These are phyloP conservation scores for Mollisia scopiformis DNA, from an alignment of 2,329 filamentous ascomycete species.

Conservation along the genomic window DNA sequence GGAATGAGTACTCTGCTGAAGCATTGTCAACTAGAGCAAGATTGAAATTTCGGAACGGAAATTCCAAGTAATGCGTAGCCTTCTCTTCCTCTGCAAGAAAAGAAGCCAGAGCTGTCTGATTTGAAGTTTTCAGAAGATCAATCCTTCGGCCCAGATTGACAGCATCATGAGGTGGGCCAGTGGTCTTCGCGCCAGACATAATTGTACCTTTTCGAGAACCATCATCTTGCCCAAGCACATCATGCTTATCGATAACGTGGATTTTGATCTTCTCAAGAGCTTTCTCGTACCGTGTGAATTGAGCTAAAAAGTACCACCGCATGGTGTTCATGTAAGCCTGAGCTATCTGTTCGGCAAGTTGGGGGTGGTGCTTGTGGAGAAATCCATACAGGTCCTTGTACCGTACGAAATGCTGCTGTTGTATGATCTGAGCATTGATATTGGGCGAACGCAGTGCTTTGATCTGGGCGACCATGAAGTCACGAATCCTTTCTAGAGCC, in stretches of 20 bases:
- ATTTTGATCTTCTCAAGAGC: constrained; percentile 84
- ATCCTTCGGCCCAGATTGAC: constrained; percentile 87
- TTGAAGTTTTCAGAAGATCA: constrained; percentile 76
- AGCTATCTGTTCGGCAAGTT: constrained; percentile 86
- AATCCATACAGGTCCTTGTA: constrained; percentile 91
- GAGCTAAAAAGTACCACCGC: constrained; percentile 95
- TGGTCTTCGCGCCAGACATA: constrained; percentile 52
- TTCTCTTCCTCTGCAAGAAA: constrained; percentile 92
- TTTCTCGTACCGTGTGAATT: constrained; percentile 86
- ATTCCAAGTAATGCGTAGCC: constrained; percentile 82
- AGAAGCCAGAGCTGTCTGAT: constrained; percentile 78
- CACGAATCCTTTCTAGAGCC: constrained; percentile 91
- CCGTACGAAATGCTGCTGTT: constrained; percentile 86
- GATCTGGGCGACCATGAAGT: constrained; percentile 93
- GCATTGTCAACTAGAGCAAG: constrained; percentile 92
- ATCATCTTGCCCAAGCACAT: constrained; percentile 81
- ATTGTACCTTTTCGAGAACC: constrained; percentile 65
- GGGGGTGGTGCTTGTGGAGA: constrained; percentile 77
- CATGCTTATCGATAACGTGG: constrained; percentile 79
- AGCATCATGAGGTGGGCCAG: constrained; percentile 74
- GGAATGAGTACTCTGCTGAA: constrained; percentile 91
- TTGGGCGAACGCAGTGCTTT: constrained; percentile 92
- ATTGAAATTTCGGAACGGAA: constrained; percentile 93
- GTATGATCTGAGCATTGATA: constrained; percentile 96
- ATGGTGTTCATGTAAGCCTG: constrained; percentile 98